These are phyloP conservation scores for Prunus kanzakura DNA, from an alignment of 306 rosid genomes.

Conservation along the genomic window DNA sequence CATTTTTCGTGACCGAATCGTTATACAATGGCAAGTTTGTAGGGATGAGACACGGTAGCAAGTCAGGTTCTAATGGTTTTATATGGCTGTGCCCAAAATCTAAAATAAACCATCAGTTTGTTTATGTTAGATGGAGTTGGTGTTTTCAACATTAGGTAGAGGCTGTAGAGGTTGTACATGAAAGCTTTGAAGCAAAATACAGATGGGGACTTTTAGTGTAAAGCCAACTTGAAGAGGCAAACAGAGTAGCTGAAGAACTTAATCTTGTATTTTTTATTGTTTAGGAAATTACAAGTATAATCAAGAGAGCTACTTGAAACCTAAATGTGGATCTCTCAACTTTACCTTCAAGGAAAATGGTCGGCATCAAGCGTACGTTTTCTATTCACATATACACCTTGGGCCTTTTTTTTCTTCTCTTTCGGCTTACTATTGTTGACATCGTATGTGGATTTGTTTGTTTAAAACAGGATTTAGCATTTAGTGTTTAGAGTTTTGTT, in stretches of 20 bases:
- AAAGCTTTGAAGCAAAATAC: slow-evolving; percentile 9
- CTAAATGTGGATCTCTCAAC: not conserved
- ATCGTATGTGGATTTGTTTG: not conserved
- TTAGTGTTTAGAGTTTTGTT: not conserved
- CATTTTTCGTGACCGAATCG: not conserved
- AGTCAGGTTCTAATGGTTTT: not conserved
- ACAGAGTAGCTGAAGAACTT: not conserved
- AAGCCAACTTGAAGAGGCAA: not conserved
- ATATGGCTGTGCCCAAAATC: not conserved
- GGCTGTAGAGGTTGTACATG: not conserved
- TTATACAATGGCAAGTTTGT: not conserved
- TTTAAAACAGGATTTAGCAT: too few relatives aligned
- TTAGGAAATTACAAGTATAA: not conserved
- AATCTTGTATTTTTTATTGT: not conserved
- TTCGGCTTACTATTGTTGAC: too few relatives aligned
- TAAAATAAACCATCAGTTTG: not conserved
- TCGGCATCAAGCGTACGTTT: not conserved
- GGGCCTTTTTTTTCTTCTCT: not conserved
- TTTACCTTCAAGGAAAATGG: not conserved
- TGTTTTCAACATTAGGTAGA: slow-evolving; percentile 7
- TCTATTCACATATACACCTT: not conserved
- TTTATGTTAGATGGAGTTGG: slow-evolving; percentile 1
- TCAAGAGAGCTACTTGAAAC: not conserved
- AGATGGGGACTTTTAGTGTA: not conserved
- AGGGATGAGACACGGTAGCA: not conserved